Evolutionary conservation across 2,329 filamentous ascomycete species (phyloP), one percentile per base, ranked within the genome.

Genomic region (Talaromyces piceae): DNA sequence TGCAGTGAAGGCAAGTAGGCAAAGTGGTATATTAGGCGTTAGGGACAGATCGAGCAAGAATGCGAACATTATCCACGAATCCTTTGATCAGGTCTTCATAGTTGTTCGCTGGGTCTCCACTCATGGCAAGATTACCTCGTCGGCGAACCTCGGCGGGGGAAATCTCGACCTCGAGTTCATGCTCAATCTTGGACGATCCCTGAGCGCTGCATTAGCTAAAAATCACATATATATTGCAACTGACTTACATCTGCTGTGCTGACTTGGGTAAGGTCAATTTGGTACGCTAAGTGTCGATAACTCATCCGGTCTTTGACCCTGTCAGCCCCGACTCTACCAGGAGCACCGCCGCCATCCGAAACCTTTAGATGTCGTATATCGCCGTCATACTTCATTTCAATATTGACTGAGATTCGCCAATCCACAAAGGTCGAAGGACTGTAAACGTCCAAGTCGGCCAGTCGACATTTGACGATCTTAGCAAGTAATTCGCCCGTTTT

Each of bases 221-320:
- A 43, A 12, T 8, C n/a, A 43, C 13, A 43, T 25, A 48, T 27
- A 47, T 49, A 44, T 58, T 27, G 54, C 44, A 31, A 33, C 25
- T 8, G 18, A 63, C 69, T 63, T 55, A 73, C 71, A n/a, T 79
- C 73, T 28, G 69, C 63, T 41, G 65, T 77, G 9, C 83, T 86
- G 39, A 98, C 93, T 67, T 96, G 91, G 0, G 93, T 98, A 47
- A 98, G 74, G 69, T 98, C 93, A 59, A 98, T 80, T 65, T 93
- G 88, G 65, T 94, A 96, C 49, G 82, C 83, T 37, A 90, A 79
- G 66, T 97, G 94, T 8, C 79, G 84, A 70, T 98, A 98, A 64
- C 88, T 94, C 65, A 98, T 75, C 16, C 93, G 82, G 68, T 98
- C 91, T 68, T 98, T 98, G 59, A 82, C 83, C 5, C 91, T 82